Evolutionary conservation across 2,329 filamentous ascomycete species (phyloP).

Genomic region (Escovopsis sp.): DNA sequence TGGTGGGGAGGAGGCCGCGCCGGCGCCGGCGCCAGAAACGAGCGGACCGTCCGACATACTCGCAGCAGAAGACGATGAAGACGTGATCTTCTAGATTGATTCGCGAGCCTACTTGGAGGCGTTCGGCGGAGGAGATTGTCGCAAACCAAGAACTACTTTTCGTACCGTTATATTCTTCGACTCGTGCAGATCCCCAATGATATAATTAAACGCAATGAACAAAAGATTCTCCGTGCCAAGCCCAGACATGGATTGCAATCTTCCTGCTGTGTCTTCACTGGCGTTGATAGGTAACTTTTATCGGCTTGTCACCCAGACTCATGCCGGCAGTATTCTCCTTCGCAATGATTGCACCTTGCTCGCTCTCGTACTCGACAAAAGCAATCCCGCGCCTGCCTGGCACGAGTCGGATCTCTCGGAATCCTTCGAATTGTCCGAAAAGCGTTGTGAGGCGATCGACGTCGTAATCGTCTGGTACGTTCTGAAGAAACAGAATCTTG

Average conservation of each 20-base stretch:
- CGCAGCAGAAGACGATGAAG: slow-evolving; percentile 62
- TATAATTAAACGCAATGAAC: too few relatives aligned
- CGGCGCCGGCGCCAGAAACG: slow-evolving; percentile 12
- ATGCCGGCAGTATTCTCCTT: slow-evolving; percentile 89
- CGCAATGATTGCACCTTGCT: slow-evolving; percentile 77
- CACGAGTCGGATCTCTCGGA: slow-evolving; percentile 82
- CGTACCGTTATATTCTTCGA: slow-evolving; percentile 1
- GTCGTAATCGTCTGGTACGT: slow-evolving; percentile 76
- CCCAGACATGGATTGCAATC: not conserved
- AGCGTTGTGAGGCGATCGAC: slow-evolving; percentile 65
- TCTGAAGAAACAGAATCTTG: slow-evolving; percentile 90
- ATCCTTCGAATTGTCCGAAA: slow-evolving; percentile 83
- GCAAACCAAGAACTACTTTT: slow-evolving; percentile 2
- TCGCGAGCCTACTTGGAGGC: too few relatives aligned
- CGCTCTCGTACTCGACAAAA: slow-evolving; percentile 91
- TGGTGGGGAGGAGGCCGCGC: slow-evolving; percentile 16
- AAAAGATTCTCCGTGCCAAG: too few relatives aligned
- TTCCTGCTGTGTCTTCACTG: slow-evolving; percentile 38
- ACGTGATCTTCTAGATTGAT: slow-evolving; percentile 66
- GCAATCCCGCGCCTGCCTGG: slow-evolving; percentile 78
- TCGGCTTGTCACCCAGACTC: slow-evolving; percentile 58
- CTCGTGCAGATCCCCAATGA: not conserved
- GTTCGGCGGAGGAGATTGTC: not conserved
- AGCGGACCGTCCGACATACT: slow-evolving; percentile 46
- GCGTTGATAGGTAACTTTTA: slow-evolving; percentile 94